Base-by-base conservation (phyloP, 106 monocot genomes). In the Acorus calamus region DNA sequence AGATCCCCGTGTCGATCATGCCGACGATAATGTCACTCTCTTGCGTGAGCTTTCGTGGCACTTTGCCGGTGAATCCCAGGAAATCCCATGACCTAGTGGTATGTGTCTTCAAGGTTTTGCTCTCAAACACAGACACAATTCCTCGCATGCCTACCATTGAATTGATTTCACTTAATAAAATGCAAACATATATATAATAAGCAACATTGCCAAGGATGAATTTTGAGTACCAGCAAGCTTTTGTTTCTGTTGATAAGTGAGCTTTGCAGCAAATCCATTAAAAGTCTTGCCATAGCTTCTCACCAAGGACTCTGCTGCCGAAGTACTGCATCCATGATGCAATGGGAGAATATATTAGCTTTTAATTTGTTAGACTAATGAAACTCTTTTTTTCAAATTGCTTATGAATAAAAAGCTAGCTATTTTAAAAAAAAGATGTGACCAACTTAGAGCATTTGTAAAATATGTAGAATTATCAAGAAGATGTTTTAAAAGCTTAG, bases 81-180 rank as follows among this genome's bases (percentile, higher is more conserved):
- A 70, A 70, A 11, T 70, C 69, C 69, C 69, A 70, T 2, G 69
- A 70, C 44, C 53, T 50, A 3, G 69, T 61, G 11, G 61, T 45
- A 6, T 70, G 51, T 7, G 61, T 6, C 43, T 61, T 4, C 5
- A n/a, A 42, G 52, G 12, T 61, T 3, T 42, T 61, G 60, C 61
- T 70, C 52, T 60, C 60, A 42, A 70, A 60, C 8, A 70, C 52
- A 12, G 60, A 70, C 8, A 70, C 46, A 7, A 70, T 53, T 42
- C 42, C 69, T 5, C 60, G 60, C 3, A 11, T 52, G 7, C 14
- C 69, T 70, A 45, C 7, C 9, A 2, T 42, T 42, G 1, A 50
- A 28, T 28, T 28, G 28, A 28, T 28, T 28, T 28, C 28, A 28
- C 28, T 28, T 28, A 28, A 28, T 28, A 28, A 28, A 28, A 28